These are phyloP conservation scores for Xylaria sp. DNA, from an alignment of 2,329 filamentous ascomycete genomes.

Conservation along the genomic window DNA sequence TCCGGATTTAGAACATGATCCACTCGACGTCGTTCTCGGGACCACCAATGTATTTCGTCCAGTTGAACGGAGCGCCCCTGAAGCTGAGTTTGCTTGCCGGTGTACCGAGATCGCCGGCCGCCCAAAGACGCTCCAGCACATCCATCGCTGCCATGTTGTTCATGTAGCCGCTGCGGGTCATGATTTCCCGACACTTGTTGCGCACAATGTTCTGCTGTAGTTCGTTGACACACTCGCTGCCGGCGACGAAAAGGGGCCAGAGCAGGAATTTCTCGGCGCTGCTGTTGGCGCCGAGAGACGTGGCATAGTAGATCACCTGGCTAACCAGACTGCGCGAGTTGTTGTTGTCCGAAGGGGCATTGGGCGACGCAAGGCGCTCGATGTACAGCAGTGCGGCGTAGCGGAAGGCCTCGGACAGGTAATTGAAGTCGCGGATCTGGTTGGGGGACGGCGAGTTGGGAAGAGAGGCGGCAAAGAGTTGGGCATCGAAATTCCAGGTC, in stretches of 20 bases:
- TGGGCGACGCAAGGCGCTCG: slow-evolving; percentile 76
- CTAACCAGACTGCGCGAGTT: slow-evolving; percentile 80
- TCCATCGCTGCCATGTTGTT: slow-evolving; percentile 86
- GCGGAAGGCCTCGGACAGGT: slow-evolving; percentile 85
- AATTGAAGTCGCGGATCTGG: slow-evolving; percentile 68
- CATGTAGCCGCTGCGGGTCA: slow-evolving; percentile 83
- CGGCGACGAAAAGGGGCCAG: slow-evolving; percentile 88
- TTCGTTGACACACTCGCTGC: slow-evolving; percentile 81
- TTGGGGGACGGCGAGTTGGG: slow-evolving; percentile 47
- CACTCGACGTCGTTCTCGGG: slow-evolving; percentile 56
- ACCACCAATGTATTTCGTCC: slow-evolving; percentile 53
- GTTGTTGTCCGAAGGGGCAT: slow-evolving; percentile 64
- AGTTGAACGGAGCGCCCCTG: slow-evolving; percentile 50
- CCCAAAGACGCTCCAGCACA: slow-evolving; percentile 81
- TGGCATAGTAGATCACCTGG: slow-evolving; percentile 78
- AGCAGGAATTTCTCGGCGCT: slow-evolving; percentile 81
- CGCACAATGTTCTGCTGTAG: slow-evolving; percentile 74
- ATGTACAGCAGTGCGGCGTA: slow-evolving; percentile 86
- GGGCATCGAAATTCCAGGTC: slow-evolving; percentile 69
- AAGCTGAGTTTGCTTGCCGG: slow-evolving; percentile 34
- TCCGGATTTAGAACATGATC: slow-evolving; percentile 54
- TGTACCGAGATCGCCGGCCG: slow-evolving; percentile 34
- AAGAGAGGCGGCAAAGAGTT: slow-evolving; percentile 46
- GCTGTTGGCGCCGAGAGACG: slow-evolving; percentile 65
- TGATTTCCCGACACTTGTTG: slow-evolving; percentile 76